Conservation (phyloP, 495 filamentous ascomycete genomes). For the Melanomma pulvis-pyrius region DNA sequence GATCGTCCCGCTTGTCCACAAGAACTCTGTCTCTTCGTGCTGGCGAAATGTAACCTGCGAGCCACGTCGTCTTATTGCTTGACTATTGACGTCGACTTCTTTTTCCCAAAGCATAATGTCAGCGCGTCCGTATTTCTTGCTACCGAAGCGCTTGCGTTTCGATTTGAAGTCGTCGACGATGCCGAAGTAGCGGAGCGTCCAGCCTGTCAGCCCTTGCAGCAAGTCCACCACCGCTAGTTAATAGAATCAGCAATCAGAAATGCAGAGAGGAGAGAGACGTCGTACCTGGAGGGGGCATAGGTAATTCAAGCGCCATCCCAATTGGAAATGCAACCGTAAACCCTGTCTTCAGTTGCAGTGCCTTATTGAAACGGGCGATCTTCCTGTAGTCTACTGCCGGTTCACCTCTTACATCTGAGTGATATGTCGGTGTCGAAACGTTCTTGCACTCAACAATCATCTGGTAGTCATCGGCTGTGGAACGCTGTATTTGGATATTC, state of each 20-base stretch:
- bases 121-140: slow-evolving; percentile 17
- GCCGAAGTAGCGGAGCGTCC: slow-evolving; percentile 23
- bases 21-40: slow-evolving; percentile 3
- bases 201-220: slow-evolving; percentile 24
- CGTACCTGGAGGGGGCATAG: slow-evolving; percentile 13
- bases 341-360: slow-evolving; percentile 15
- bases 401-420: slow-evolving; percentile 6
- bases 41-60: slow-evolving; percentile 19
- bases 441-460: slow-evolving; percentile 11
- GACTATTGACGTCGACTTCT: not conserved
- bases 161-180: slow-evolving; percentile 8
- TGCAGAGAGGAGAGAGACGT: not conserved
- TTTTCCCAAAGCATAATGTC: slow-evolving; percentile 32
- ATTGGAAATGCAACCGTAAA: slow-evolving; percentile 16
- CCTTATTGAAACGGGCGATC: slow-evolving; percentile 10
- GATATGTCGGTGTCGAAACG: slow-evolving; percentile 18
- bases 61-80: not conserved
- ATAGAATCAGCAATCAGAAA: not conserved
- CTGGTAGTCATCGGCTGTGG: slow-evolving; percentile 1
- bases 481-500: slow-evolving; percentile 8
- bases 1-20: not conserved
- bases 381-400: slow-evolving; percentile 14
- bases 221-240: slow-evolving; percentile 17
- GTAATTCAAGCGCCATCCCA: not conserved
- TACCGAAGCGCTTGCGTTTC: slow-evolving; percentile 4